Conservation (phyloP, 83 land plant species). For the Picea engelmannii region DNA sequence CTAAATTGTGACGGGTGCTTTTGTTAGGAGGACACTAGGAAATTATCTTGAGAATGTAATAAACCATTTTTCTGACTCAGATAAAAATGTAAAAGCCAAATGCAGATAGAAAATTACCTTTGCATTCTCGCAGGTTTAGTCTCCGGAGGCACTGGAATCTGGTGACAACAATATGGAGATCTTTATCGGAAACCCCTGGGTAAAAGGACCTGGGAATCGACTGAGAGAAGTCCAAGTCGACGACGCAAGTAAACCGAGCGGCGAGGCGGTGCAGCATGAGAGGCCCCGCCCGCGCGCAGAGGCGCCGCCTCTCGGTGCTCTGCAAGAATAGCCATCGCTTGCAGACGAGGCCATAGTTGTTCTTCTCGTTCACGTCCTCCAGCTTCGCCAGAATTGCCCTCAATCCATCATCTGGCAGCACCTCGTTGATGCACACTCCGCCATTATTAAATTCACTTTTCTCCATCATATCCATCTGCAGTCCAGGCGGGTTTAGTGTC, state of each 20-base stretch:
- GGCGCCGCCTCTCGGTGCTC: constrained; percentile 67
- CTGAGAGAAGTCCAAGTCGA: constrained; percentile 76
- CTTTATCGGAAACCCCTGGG: constrained; percentile 82
- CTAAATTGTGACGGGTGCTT: no score
- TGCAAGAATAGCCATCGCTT: constrained; percentile 82
- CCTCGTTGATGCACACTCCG: constrained; percentile 48
- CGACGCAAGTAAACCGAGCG: constrained; percentile 60
- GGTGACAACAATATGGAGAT: constrained; percentile 56
- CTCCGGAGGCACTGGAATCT: constrained; percentile 48
- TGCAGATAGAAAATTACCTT: constrained; percentile 40
- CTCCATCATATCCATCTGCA: constrained; percentile 7
- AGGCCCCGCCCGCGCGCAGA: constrained; percentile 80
- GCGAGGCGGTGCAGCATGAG: constrained; percentile 76
- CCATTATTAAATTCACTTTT: neutral
- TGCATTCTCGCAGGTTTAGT: constrained; percentile 71
- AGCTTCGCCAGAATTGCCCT: constrained; percentile 57
- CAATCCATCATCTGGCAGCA: constrained; percentile 75
- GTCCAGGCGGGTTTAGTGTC: no score
- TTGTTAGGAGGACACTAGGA: no score
- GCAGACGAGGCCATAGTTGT: constrained; percentile 82
- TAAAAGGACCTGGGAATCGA: constrained; percentile 62
- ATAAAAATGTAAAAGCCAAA: no score
- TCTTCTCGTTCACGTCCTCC: constrained; percentile 49
- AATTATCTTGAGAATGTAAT: no score
- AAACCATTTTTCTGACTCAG: no score